phyloP scores from a whole-genome alignment of 116 monocot genomes.

The Posidonia oceanica region DNA sequence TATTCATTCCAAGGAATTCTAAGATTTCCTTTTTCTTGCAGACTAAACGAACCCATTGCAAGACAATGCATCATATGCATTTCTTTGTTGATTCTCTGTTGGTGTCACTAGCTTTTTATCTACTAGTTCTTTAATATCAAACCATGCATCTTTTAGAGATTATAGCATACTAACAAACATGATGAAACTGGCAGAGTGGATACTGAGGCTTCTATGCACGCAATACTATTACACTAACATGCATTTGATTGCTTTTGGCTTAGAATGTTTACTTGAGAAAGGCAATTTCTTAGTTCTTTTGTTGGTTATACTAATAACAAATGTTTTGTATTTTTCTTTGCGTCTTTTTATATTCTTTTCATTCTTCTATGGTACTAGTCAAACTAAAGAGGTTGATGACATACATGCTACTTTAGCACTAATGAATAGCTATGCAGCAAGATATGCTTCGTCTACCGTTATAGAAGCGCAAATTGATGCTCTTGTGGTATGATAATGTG shows the following conservation, averaged over 20 bases:
- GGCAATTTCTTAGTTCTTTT: too few relatives aligned
- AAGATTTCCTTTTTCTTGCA: not conserved
- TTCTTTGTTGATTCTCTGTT: too few relatives aligned
- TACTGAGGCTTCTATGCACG: conserved; percentile 67
- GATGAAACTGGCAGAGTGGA: conserved; percentile 30
- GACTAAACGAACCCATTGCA: conserved; percentile 6
- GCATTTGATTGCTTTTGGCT: conserved; percentile 1
- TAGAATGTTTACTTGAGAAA: too few relatives aligned
- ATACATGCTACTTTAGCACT: conserved; percentile 91
- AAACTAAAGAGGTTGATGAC: conserved; percentile 71
- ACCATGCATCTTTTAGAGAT: too few relatives aligned
- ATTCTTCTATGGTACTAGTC: conserved; percentile 50
- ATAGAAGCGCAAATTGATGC: conserved; percentile 99
- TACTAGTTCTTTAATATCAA: too few relatives aligned
- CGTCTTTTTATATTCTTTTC: conserved; percentile 48
- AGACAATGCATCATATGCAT: conserved; percentile 8
- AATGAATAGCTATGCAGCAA: conserved; percentile 99
- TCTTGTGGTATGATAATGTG: conserved; percentile 66
- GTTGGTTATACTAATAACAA: too few relatives aligned
- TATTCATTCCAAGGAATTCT: not conserved
- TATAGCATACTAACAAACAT: too few relatives aligned
- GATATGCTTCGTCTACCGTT: conserved; percentile 92
- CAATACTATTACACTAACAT: conserved; percentile 58
- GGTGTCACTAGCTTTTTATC: too few relatives aligned
- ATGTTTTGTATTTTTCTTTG: conserved; percentile 3